Base-by-base conservation (phyloP, 441 rosid genomes). In the Populus hybrid region DNA sequence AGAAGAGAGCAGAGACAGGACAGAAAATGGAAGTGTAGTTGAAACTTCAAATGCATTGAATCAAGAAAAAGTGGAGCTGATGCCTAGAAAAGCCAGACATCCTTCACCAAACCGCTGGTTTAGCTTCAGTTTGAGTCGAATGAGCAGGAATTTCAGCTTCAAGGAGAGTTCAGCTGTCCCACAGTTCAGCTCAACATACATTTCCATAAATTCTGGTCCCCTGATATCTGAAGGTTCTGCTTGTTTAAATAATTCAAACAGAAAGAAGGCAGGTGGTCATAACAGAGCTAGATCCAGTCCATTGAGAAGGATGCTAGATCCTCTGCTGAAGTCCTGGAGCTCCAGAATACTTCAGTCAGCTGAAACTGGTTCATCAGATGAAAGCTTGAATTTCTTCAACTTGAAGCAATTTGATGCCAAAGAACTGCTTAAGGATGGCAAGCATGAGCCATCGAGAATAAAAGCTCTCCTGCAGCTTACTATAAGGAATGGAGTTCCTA, bases 121-220 rank as follows among this genome's bases (percentile, higher is more conserved):
- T 80, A 90, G 97, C 91, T 93, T 94, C 84, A 89, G 91, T 86
- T 86, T 93, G 40, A 82, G 94, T 80, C 88, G 86, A 75, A 84
- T 93, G 88, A 36, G 88, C 72, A 89, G 91, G 87, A 94, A 95
- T 83, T 90, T 90, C 83, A 94, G 97, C 78, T 86, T 86, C 59
- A 93, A 90, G 78, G 98, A 94, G 77, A 87, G 88, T 64, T 80
- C 90, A 63, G 40, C 84, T 26, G 82, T 78, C 75, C 90, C 88
- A 10, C 86, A 82, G 42, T 79, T 90, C 61, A 88, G 82, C 81
- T 64, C 89, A 24, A 67, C 86, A 64, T 78, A 85, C 78, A 85
- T 81, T 79, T 86, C 90, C 76, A 83, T 77, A 67, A 89, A 86
- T 80, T 91, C 97, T 70, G 94, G 93, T 69, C 97, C 94, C 14